phyloP scores from a whole-genome alignment of 2,329 filamentous ascomycete genomes.

The Ceratocystis colombiana region DNA sequence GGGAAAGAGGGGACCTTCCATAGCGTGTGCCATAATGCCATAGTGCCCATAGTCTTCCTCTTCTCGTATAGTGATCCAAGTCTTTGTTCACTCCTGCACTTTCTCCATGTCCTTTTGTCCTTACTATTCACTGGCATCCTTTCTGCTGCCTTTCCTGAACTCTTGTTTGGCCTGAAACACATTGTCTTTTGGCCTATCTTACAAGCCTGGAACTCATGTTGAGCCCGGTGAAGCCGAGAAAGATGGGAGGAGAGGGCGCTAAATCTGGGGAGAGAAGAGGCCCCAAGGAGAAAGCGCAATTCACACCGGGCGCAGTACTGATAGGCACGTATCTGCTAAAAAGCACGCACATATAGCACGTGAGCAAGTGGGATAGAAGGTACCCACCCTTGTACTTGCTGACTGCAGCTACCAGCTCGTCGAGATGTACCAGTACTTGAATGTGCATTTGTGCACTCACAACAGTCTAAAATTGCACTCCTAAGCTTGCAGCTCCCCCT shows the following conservation, averaged over 20 bases:
- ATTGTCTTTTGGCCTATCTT: conserved; percentile 2
- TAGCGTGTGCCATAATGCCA: background rate
- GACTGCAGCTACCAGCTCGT: no score
- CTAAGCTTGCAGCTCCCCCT: background rate
- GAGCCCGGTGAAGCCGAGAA: conserved; percentile 14
- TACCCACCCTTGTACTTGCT: background rate
- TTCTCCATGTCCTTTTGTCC: background rate
- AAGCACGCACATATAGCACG: background rate
- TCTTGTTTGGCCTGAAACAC: conserved; percentile 9
- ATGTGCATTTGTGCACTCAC: background rate
- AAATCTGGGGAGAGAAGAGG: background rate
- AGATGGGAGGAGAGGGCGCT: background rate
- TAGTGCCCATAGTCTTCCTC: conserved; percentile 11
- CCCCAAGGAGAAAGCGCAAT: conserved; percentile 1
- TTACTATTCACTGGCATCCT: background rate
- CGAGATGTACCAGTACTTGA: background rate
- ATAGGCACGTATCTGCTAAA: background rate
- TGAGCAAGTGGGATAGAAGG: background rate
- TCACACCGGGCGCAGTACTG: background rate
- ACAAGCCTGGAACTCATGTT: background rate
- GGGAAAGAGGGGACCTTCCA: background rate
- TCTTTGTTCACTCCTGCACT: conserved; percentile 4
- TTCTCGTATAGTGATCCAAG: conserved; percentile 9
- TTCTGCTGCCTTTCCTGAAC: background rate
- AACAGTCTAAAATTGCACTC: background rate